Percentiles rank a stretch among this genome's conserved stretches.
These are phyloP conservation scores for Salix dunnii DNA, from an alignment of 345 rosid species.

Conservation along the genomic window DNA sequence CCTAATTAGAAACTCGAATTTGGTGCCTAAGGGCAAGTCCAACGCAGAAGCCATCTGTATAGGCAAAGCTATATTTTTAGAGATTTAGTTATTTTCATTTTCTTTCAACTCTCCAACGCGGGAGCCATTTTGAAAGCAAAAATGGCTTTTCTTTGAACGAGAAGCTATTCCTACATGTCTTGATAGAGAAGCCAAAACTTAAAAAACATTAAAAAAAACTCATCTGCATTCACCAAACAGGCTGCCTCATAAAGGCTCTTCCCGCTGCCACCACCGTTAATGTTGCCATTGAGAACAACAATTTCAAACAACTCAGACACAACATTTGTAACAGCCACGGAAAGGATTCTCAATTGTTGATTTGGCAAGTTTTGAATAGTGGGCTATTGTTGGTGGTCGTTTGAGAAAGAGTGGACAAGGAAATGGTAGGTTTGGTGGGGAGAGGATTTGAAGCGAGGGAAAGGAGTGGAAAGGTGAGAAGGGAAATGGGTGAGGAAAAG, in stretches of 20 bases:
- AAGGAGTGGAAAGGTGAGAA: conserved; percentile 19
- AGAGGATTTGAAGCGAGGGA: conserved; percentile 24
- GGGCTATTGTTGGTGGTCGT: conserved; percentile 7
- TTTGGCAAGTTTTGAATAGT: not conserved
- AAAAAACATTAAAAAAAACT: not conserved
- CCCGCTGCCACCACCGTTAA: conserved; percentile 39
- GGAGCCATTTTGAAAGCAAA: no score
- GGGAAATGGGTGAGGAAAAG: not conserved
- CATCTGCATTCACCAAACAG: conserved; percentile 68
- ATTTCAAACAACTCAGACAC: conserved; percentile 67
- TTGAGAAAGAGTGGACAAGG: conserved; percentile 24
- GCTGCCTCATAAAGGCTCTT: conserved; percentile 81
- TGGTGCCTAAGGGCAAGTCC: not conserved
- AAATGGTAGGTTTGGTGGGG: conserved; percentile 31
- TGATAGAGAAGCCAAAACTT: no score
- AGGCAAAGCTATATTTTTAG: no score
- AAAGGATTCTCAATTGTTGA: conserved; percentile 54
- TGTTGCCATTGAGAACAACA: conserved; percentile 72
- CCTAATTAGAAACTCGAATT: not conserved
- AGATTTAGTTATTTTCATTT: no score
- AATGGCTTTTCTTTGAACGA: no score
- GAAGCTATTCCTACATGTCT: no score
- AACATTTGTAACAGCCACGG: conserved; percentile 88
- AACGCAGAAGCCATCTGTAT: no score
- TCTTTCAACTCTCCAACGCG: no score